phyloP scores from a whole-genome alignment of 163 green algal genomes.

The Chloromonas sp. region DNA sequence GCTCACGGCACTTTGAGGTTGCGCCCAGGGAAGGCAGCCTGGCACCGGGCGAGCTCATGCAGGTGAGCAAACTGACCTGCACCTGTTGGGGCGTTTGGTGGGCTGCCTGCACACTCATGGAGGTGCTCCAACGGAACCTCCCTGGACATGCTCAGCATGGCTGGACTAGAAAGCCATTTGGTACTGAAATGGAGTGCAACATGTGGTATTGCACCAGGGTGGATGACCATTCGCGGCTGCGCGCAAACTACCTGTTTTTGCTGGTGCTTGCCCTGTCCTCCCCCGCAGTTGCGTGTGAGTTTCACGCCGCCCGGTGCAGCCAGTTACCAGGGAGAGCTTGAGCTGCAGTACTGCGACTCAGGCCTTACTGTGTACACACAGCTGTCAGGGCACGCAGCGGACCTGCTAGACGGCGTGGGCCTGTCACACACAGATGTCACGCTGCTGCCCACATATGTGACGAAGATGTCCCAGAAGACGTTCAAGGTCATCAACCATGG shows the following conservation, averaged over 20 bases:
- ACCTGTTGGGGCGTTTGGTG: too few species aligned
- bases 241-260: too few species aligned
- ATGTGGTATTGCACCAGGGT: too few species aligned
- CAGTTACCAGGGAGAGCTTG: slow-evolving; percentile 48
- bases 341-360: slow-evolving; percentile 50
- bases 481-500: slow-evolving; percentile 63
- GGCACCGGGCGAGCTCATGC: slow-evolving; percentile 55
- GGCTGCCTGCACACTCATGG: too few species aligned
- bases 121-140: too few species aligned
- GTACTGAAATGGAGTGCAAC: too few species aligned
- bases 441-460: slow-evolving; percentile 67
- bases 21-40: slow-evolving; percentile 46
- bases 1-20: slow-evolving; percentile 48
- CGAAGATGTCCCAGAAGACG: slow-evolving; percentile 55
- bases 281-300: slow-evolving; percentile 43
- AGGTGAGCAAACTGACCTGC: slow-evolving; percentile 16
- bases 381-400: slow-evolving; percentile 39
- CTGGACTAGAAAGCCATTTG: too few species aligned
- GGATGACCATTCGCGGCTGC: too few species aligned
- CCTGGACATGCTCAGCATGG: too few species aligned
- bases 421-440: slow-evolving; percentile 36
- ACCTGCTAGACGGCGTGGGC: slow-evolving; percentile 45
- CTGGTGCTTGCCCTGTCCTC: not conserved
- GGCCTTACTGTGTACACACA: slow-evolving; percentile 29
- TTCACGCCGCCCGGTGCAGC: slow-evolving; percentile 40